Conservation (phyloP, 2,329 filamentous ascomycete genomes). For the Diaporthe sp. region DNA sequence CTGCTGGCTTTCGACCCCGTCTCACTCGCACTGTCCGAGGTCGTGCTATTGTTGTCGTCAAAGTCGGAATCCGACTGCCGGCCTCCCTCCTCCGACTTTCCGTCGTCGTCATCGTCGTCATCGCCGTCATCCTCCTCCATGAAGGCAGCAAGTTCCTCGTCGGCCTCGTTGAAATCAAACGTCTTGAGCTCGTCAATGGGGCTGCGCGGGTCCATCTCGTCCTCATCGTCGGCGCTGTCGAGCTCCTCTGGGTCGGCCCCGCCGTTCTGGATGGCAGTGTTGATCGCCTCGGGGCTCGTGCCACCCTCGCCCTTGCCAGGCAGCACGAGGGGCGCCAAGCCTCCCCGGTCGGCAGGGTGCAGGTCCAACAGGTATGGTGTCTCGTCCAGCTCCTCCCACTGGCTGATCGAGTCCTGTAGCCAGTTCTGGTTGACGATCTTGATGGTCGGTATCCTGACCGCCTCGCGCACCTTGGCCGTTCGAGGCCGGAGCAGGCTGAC, state of each 20-base stretch:
- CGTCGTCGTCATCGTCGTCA: slow-evolving; percentile 44
- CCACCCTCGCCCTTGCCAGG: slow-evolving; percentile 34
- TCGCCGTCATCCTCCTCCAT: slow-evolving; percentile 61
- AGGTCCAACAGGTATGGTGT: slow-evolving; percentile 82
- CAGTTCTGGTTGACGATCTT: slow-evolving; percentile 94
- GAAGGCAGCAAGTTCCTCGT: slow-evolving; percentile 84
- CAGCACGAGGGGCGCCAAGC: slow-evolving; percentile 23
- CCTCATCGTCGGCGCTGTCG: slow-evolving; percentile 51
- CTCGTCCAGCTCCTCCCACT: slow-evolving; percentile 87
- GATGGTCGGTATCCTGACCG: slow-evolving; percentile 82
- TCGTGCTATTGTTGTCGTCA: slow-evolving; percentile 29
- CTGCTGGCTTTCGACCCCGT: slow-evolving; percentile 43
- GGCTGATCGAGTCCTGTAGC: slow-evolving; percentile 86
- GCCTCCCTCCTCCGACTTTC: slow-evolving; percentile 39
- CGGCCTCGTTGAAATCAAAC: slow-evolving; percentile 74
- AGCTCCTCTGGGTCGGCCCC: slow-evolving; percentile 62
- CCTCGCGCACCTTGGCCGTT: slow-evolving; percentile 92
- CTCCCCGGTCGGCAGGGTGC: slow-evolving; percentile 74
- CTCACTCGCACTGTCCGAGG: slow-evolving; percentile 33
- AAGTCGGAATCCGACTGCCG: slow-evolving; percentile 34
- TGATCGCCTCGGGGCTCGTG: slow-evolving; percentile 41
- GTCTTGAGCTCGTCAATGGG: slow-evolving; percentile 70
- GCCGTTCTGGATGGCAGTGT: slow-evolving; percentile 51
- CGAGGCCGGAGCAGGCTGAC: slow-evolving; percentile 79
- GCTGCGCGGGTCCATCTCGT: slow-evolving; percentile 50